These are phyloP conservation scores for Diplodia intermedia DNA, from an alignment of 2,329 filamentous ascomycete species.

Conservation along the genomic window DNA sequence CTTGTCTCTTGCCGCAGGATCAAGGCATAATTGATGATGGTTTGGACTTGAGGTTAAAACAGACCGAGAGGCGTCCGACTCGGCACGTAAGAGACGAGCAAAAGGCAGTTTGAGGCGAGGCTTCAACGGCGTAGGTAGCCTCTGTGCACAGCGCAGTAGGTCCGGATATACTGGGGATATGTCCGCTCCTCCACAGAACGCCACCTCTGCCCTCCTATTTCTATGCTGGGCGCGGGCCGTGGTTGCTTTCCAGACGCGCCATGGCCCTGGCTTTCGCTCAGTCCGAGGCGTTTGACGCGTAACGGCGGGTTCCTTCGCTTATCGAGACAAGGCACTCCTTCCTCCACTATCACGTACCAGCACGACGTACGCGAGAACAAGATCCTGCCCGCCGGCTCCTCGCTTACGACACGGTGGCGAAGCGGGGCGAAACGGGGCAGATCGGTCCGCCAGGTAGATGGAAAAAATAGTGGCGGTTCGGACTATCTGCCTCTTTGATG, in stretches of 20 bases:
- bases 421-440: conserved; percentile 26
- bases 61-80: background rate
- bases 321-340: conserved; percentile 28
- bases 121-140: background rate
- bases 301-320: conserved; percentile 23
- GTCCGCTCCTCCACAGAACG: background rate
- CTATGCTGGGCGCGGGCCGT: conserved; percentile 4
- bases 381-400: conserved; percentile 16
- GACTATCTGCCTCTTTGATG: conserved; percentile 11
- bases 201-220: conserved; percentile 6
- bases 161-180: conserved; percentile 15
- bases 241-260: background rate
- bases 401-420: conserved; percentile 11
- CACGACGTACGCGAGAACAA: conserved; percentile 10
- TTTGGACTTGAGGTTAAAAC: background rate
- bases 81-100: background rate
- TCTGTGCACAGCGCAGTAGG: background rate
- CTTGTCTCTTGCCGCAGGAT: background rate
- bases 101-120: background rate
- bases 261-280: conserved; percentile 10
- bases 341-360: conserved; percentile 24
- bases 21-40: background rate
- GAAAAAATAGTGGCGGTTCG: conserved; percentile 15
- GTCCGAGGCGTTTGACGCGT: conserved; percentile 19
- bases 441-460: conserved; percentile 15